Conservation (phyloP, 106 monocot species). For the Alisma plantagoaquatica region DNA sequence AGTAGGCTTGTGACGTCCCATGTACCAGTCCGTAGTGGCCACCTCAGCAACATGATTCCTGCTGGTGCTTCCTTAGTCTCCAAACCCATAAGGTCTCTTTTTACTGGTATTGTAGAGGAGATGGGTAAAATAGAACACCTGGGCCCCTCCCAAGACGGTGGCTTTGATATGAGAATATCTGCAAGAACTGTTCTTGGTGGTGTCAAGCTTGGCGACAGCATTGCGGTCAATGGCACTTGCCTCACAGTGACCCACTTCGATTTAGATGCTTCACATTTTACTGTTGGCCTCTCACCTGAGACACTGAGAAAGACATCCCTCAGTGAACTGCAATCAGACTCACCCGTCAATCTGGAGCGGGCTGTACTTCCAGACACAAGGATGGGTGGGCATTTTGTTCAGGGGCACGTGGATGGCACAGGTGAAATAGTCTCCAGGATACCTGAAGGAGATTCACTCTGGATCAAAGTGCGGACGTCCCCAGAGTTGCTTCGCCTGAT, state of each 20-base stretch:
- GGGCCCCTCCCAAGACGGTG: conserved; percentile 29
- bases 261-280: conserved; percentile 25
- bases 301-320: conserved; percentile 79
- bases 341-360: conserved; percentile 75
- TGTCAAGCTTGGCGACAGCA: conserved; percentile 73
- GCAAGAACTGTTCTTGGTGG: conserved; percentile 43
- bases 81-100: conserved; percentile 36
- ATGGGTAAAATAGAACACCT: conserved; percentile 52
- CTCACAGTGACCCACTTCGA: conserved; percentile 76
- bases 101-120: conserved; percentile 97
- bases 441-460: conserved; percentile 78
- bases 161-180: conserved; percentile 51
- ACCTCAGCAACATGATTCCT: no score
- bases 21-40: no score
- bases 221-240: conserved; percentile 85
- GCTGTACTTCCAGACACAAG: conserved; percentile 57
- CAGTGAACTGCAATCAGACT: conserved; percentile 27
- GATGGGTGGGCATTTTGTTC: conserved; percentile 98
- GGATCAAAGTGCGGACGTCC: conserved; percentile 61
- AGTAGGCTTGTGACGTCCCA: no score
- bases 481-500: conserved; percentile 50
- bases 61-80: no score
- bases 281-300: conserved; percentile 85
- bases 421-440: conserved; percentile 60
- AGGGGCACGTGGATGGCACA: conserved; percentile 88